Base-by-base conservation (phyloP, 2,329 filamentous ascomycete genomes). In the Emydomyces testavorans region DNA sequence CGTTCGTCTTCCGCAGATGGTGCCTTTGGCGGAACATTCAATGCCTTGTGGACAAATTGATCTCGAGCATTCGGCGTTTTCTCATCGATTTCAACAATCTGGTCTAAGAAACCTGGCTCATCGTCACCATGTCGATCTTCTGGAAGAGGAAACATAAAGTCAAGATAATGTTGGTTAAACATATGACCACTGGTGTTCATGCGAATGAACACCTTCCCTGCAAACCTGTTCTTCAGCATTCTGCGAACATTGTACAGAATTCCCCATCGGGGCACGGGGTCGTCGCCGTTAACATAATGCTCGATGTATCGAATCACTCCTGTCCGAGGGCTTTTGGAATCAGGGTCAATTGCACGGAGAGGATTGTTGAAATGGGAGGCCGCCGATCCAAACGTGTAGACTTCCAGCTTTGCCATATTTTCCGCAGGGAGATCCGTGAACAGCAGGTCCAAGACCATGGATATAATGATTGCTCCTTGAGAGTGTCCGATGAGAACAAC, bases 311-410 rank as follows among this genome's bases (percentile, higher is more conserved):
- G 72, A 44, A 90, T 80, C 2, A 76, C 75, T 34, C 54, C 48
- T 47, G 44, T 37, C n/a, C 35, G 42, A 36, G 18, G 16, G 39
- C 37, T 3, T 0, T 64, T 63, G 8, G 60, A 57, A 48, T 64
- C 56, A 10, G 62, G 61, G 13, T 59, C 60, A n/a, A 60, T 49
- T 0, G 67, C 56, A 50, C 75, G 73, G 54, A 78, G 74, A 0
- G 84, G 85, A 53, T 87, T 86, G 62, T 88, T 88, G 69, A 87
- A 89, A 62, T 89, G 83, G 57, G 86, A 86, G 0, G 85, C 82
- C 0, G 83, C 84, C 49, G 78, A 83, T 23, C 83, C 85, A 60
- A 90, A 90, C 0, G 84, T 89, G 62, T 74, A 75, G 10, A 90
- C 76, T 62, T 90, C 84, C 0, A 88, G 71, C 56, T 86, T 83